Base-by-base conservation (phyloP, 306 rosid genomes). In the Urtica urens region DNA sequence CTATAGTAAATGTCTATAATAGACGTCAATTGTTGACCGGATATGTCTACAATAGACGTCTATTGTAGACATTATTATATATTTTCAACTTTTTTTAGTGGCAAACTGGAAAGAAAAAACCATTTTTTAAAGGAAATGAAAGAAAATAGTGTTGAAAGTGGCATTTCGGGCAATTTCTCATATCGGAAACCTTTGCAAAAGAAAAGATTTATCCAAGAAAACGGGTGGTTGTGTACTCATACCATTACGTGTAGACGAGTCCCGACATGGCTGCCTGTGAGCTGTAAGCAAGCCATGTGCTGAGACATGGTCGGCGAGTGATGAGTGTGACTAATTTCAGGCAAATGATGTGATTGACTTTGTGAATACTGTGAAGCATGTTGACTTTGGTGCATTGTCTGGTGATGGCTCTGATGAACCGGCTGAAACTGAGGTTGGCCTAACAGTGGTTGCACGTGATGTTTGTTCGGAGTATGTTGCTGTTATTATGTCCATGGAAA, bases 161-260 rank as follows among this genome's bases (percentile, higher is more conserved):
- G n/a, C n/a, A n/a, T n/a, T n/a, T n/a, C n/a, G n/a, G n/a, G n/a
- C 4, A 58, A 31, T 34, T 15, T 13, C 26, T 35, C 62, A 46
- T 65, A 15, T 34, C 11, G 49, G 23, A 35, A 19, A 38, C 33
- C 50, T 40, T 3, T 13, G n/a, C n/a, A n/a, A n/a, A n/a, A n/a
- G n/a, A n/a, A n/a, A n/a, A n/a, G n/a, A n/a, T n/a, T n/a, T n/a
- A n/a, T n/a, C n/a, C n/a, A n/a, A n/a, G n/a, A n/a, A n/a, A n/a
- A n/a, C n/a, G n/a, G n/a, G n/a, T n/a, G n/a, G n/a, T 18, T 24
- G 22, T n/a, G 21, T 46, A 42, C 43, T 55, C 87, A 72, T 67
- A 90, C 97, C 92, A 84, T 46, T 53, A 85, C 81, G 58, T 84
- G 93, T 78, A 83, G 27, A 64, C 92, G 92, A 34, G 93, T 93